Evolutionary conservation across 805 yeast genomes (phyloP), one percentile per base, ranked within the genome.

Genomic region (Cyberlindnera petersonii): DNA sequence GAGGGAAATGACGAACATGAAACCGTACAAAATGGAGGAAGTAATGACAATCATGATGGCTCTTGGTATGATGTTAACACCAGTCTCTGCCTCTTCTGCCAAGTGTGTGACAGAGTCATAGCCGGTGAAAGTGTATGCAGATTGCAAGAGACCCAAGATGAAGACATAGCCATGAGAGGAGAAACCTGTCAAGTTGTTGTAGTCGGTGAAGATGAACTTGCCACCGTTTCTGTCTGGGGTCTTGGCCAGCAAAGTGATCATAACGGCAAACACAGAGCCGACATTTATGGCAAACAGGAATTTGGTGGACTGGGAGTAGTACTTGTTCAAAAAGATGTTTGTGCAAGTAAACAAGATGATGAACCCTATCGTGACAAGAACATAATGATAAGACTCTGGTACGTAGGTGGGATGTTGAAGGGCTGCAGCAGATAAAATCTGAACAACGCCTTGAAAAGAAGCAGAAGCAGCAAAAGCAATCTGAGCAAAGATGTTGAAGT

Each of bases 31-130:
- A 10, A 60, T 56, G 9, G 59, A 53, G 9, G 53, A 38, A 3
- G 47, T 39, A 20, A 60, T 58, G 24, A 63, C 56, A 16, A 56
- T 52, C 32, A 60, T 47, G 49, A 63, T 50, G 2, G 64, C 68
- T 31, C 52, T 55, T n/a, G 66, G 65, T 27, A 63, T 52, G 34
- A 60, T 50, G 38, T 51, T 56, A 1, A 39, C 36, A 20, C 49
- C 46, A 6, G 53, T 36, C 16, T 53, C 53, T 14, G 62, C 55
- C 45, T 63, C 66, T 39, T 61, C 65, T 3, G 66, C 62, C 49
- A 60, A 53, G 40, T 61, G 67, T 8, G 62, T 55, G 3, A 60
- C 59, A 6, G 63, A 58, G 44, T 63, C 68, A 38, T 58, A 61
- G 35, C 64, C 56, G 5, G 63, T 51, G 30, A 63, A 53, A 10